Evolutionary conservation across 345 rosid genomes (phyloP).

Genomic region (Dipteronia dyeriana): DNA sequence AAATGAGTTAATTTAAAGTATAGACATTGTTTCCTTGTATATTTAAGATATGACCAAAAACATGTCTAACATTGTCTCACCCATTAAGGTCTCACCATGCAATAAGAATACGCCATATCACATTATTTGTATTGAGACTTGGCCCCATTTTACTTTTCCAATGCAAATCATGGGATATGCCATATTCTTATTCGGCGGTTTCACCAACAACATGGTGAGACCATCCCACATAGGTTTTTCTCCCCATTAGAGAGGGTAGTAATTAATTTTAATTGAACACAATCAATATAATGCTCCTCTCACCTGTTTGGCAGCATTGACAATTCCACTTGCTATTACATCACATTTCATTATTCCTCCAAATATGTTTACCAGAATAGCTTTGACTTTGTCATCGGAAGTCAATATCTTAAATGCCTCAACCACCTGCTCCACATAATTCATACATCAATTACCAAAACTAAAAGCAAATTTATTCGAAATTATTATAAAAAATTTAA

Average conservation of each 20-base stretch:
- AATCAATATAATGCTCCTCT: constrained; percentile 21
- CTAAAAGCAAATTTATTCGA: neutral
- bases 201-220: too few relatives aligned
- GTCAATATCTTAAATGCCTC: constrained; percentile 99
- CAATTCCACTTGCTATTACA: constrained; percentile 97
- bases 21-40: neutral
- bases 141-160: too few relatives aligned
- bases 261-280: neutral
- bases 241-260: neutral
- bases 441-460: constrained; percentile 10
- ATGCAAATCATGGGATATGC: too few relatives aligned
- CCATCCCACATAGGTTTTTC: too few relatives aligned
- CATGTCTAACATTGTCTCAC: neutral
- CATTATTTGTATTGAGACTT: too few relatives aligned
- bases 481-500: neutral
- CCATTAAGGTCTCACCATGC: neutral
- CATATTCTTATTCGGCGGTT: too few relatives aligned
- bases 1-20: neutral
- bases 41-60: neutral
- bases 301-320: constrained; percentile 97
- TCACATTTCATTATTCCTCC: constrained; percentile 99
- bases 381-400: constrained; percentile 97
- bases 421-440: constrained; percentile 64
- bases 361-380: constrained; percentile 95
- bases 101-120: too few relatives aligned